A percentile compares a stretch with the other conserved stretches of the same genome.
Conservation (phyloP, 768 basidiomycete species). For the Lyophyllum shimeji region DNA sequence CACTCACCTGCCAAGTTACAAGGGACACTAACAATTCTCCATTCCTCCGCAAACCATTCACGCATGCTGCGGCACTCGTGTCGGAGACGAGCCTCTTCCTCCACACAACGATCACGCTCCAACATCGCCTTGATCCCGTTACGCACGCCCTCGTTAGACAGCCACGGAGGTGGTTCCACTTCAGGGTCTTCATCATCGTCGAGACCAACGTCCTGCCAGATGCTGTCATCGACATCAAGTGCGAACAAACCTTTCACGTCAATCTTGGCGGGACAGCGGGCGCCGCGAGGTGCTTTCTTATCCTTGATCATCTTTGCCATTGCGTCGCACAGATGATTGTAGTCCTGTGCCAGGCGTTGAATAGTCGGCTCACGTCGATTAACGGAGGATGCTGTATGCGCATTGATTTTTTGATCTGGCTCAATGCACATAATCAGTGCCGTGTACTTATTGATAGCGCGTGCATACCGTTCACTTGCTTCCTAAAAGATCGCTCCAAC, state of each 20-base stretch:
- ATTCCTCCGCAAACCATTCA: background rate
- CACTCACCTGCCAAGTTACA: background rate
- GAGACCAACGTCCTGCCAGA: constrained; percentile 30
- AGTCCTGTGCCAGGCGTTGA: constrained; percentile 11
- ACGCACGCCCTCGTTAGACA: background rate
- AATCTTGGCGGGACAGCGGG: constrained; percentile 13
- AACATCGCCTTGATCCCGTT: background rate
- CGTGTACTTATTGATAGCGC: background rate
- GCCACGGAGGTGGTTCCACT: background rate
- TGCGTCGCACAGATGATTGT: constrained; percentile 21
- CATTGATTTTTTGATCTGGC: background rate
- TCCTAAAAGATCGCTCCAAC: background rate
- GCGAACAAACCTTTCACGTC: constrained; percentile 17
- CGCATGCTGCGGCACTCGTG: constrained; percentile 1
- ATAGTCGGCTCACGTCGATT: background rate
- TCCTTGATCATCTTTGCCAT: constrained; percentile 16
- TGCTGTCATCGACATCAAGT: constrained; percentile 28
- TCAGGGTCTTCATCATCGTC: constrained; percentile 15
- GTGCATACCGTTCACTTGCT: background rate
- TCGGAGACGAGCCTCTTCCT: background rate
- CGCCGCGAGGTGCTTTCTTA: constrained; percentile 14
- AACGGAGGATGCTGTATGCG: background rate
- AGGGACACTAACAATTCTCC: background rate
- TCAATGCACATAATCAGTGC: background rate
- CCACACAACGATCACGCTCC: background rate